Evolutionary conservation across 805 yeast genomes (phyloP).

Genomic region (Suhomyces kilbournensis): DNA sequence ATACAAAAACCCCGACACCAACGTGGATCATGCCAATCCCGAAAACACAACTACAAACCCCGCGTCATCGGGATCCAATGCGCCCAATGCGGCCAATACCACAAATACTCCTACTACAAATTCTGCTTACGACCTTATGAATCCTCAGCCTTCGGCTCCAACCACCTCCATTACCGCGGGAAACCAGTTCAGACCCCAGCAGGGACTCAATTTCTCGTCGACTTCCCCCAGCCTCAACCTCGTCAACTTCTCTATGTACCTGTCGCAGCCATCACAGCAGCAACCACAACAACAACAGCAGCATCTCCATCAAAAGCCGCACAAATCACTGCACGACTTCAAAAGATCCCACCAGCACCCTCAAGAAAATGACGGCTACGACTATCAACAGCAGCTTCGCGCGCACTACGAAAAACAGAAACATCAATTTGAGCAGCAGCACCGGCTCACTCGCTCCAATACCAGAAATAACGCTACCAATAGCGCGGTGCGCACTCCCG

Average conservation of each 20-base stretch:
- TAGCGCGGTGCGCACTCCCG: background rate
- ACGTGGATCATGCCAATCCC: background rate
- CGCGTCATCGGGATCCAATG: slow-evolving; percentile 6
- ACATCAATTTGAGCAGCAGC: slow-evolving; percentile 12
- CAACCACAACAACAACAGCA: slow-evolving; percentile 4
- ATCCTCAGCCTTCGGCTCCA: slow-evolving; percentile 11
- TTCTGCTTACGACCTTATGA: slow-evolving; percentile 20
- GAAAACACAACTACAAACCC: slow-evolving; percentile 1
- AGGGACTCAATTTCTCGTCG: slow-evolving; percentile 22
- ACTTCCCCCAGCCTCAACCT: slow-evolving; percentile 13
- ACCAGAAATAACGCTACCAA: slow-evolving; percentile 2
- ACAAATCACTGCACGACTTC: background rate
- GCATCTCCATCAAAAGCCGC: slow-evolving; percentile 1
- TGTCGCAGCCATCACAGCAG: slow-evolving; percentile 7
- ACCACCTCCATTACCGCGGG: slow-evolving; percentile 8
- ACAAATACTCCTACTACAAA: slow-evolving; percentile 3
- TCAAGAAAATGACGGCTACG: slow-evolving; percentile 7
- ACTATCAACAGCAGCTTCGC: slow-evolving; percentile 23
- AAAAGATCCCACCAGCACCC: slow-evolving; percentile 5
- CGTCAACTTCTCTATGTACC: slow-evolving; percentile 11
- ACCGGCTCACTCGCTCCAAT: slow-evolving; percentile 5
- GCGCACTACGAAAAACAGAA: slow-evolving; percentile 24
- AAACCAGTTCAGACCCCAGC: slow-evolving; percentile 26
- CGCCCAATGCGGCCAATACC: slow-evolving; percentile 7
- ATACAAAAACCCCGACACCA: background rate